Evolutionary conservation across 805 yeast genomes (phyloP).

Genomic region (Wilhelminamyces savonicus): DNA sequence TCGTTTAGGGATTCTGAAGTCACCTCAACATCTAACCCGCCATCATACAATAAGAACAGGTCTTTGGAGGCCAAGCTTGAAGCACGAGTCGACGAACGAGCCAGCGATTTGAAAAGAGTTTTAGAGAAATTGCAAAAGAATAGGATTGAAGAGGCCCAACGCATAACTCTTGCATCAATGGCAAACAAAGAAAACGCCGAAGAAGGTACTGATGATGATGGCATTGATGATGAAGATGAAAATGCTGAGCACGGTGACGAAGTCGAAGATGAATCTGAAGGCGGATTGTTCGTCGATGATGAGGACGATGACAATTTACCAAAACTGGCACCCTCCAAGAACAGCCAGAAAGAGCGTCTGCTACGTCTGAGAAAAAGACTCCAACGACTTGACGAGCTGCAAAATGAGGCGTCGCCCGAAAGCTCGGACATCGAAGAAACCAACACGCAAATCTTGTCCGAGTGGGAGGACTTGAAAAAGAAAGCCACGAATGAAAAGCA

Average conservation of each 20-base stretch:
- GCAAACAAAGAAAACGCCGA: slow-evolving; percentile 3
- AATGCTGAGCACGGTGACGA: slow-evolving; percentile 4
- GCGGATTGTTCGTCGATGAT: no score
- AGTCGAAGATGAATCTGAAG: slow-evolving; percentile 2
- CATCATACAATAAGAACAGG: slow-evolving; percentile 67
- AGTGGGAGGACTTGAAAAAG: no score
- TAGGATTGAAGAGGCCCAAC: background rate
- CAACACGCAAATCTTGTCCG: no score
- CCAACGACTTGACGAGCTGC: no score
- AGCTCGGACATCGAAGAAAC: no score
- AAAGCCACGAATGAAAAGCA: no score
- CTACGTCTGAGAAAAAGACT: no score
- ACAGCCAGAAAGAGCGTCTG: no score
- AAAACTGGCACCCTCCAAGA: background rate
- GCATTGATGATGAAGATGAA: slow-evolving; percentile 2
- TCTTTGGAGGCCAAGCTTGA: slow-evolving; percentile 39
- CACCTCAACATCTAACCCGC: slow-evolving; percentile 62
- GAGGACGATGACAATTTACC: no score
- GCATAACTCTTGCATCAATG: slow-evolving; percentile 3
- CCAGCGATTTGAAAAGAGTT: slow-evolving; percentile 6
- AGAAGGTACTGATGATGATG: slow-evolving; percentile 3
- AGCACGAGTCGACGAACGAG: slow-evolving; percentile 17
- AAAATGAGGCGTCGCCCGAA: no score
- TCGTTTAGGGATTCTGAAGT: slow-evolving; percentile 55
- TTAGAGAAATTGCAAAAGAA: no score